A percentile compares a stretch with the other conserved stretches of the same genome.
phyloP scores from a whole-genome alignment of 352 stramenopile genomes.

The Globisporangium megalacanthum region DNA sequence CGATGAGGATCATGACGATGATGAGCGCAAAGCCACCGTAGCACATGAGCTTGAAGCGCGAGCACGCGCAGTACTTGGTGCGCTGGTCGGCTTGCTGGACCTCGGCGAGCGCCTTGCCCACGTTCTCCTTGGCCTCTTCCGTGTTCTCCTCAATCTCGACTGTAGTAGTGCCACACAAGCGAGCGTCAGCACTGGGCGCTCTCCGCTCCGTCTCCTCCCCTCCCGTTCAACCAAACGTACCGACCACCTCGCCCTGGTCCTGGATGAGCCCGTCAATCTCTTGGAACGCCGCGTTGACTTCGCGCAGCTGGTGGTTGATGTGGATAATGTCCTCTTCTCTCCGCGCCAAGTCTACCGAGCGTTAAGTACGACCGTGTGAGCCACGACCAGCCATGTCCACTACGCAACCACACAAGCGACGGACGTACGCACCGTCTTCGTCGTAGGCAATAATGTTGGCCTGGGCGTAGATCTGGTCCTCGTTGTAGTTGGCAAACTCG shows the following conservation, averaged over 20 bases:
- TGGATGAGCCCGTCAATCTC: conserved; percentile 83
- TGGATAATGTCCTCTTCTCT: conserved; percentile 85
- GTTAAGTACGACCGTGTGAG: background rate
- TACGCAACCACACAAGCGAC: background rate
- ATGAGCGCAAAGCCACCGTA: conserved; percentile 50
- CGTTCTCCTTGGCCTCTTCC: conserved; percentile 70
- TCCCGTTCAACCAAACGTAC: conserved; percentile 16
- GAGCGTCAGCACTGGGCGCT: background rate
- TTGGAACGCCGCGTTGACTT: conserved; percentile 82
- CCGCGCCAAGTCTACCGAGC: conserved; percentile 50
- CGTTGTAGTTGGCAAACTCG: conserved; percentile 77
- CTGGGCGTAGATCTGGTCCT: conserved; percentile 86
- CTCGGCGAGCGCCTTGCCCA: conserved; percentile 59
- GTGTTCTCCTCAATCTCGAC: conserved; percentile 84
- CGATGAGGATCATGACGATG: conserved; percentile 49
- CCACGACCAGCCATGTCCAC: background rate
- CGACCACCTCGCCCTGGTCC: conserved; percentile 71
- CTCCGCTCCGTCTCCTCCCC: background rate
- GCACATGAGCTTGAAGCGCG: conserved; percentile 60
- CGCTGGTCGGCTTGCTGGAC: conserved; percentile 66
- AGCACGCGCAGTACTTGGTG: conserved; percentile 68
- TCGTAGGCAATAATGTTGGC: conserved; percentile 81
- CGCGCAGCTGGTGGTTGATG: conserved; percentile 82
- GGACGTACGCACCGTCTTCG: conserved; percentile 77
- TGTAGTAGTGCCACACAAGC: conserved; percentile 8